These are phyloP conservation scores for Mycena galopus DNA, from an alignment of 768 basidiomycete genomes.

Conservation along the genomic window DNA sequence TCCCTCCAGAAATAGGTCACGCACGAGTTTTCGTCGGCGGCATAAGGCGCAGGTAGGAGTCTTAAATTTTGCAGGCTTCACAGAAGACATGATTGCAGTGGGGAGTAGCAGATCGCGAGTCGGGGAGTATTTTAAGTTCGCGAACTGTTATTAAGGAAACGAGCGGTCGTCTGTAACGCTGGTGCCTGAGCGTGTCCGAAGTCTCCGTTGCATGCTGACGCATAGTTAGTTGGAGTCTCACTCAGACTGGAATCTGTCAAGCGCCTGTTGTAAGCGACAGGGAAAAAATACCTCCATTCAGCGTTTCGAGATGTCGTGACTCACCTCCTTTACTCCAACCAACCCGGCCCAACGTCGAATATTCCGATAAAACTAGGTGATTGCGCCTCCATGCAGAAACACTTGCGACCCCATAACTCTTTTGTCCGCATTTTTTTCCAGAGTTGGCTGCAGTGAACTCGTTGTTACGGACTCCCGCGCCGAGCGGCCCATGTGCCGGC, in stretches of 20 bases:
- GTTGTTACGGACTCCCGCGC: too few species aligned
- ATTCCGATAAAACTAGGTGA: too few species aligned
- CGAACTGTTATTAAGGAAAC: background rate
- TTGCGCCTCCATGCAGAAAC: too few species aligned
- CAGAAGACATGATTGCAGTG: background rate
- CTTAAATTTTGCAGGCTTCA: slow-evolving; percentile 35
- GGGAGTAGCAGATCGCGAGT: background rate
- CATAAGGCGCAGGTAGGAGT: slow-evolving; percentile 35
- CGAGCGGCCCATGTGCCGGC: too few species aligned
- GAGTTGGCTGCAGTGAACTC: too few species aligned
- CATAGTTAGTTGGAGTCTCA: background rate
- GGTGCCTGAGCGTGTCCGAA: slow-evolving; percentile 30
- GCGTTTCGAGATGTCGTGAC: background rate
- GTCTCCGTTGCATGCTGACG: slow-evolving; percentile 6
- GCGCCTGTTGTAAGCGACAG: background rate
- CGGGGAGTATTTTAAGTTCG: background rate
- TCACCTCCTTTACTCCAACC: too few species aligned
- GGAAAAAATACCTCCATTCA: background rate
- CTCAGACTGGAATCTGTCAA: background rate
- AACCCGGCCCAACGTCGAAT: too few species aligned
- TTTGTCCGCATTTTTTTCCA: too few species aligned
- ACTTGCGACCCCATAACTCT: too few species aligned
- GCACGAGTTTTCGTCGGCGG: slow-evolving; percentile 31
- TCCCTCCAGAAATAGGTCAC: background rate
- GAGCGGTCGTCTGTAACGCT: slow-evolving; percentile 23